phyloP scores from a whole-genome alignment of 441 rosid genomes.

The Metrosideros polymorpha region DNA sequence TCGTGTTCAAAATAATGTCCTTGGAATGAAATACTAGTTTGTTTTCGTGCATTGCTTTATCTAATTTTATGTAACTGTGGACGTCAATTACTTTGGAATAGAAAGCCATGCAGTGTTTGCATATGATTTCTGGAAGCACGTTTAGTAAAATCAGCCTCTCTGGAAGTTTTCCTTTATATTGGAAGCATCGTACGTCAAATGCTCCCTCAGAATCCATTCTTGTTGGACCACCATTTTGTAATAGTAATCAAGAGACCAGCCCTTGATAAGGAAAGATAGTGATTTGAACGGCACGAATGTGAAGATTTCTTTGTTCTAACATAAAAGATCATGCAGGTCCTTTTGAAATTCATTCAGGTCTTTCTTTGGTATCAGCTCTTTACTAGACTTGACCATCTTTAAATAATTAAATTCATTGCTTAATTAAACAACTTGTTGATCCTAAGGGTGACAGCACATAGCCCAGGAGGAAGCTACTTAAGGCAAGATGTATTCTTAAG shows the following conservation, averaged over 20 bases:
- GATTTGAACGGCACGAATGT: rapidly evolving
- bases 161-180: not conserved
- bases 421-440: not conserved
- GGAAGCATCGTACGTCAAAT: rapidly evolving
- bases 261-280: not conserved
- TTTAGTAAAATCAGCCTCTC: not conserved
- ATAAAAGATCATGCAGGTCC: not conserved
- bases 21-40: rapidly evolving
- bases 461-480: not conserved
- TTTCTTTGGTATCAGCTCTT: not conserved
- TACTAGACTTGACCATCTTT: not conserved
- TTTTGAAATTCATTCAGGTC: not conserved
- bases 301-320: not conserved
- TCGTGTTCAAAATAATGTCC: too few relatives aligned
- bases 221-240: not conserved
- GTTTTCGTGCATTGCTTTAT: not conserved
- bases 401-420: not conserved
- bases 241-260: not conserved
- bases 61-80: not conserved
- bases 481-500: not conserved
- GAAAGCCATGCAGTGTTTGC: not conserved
- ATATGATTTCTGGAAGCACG: not conserved
- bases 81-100: not conserved
- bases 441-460: not conserved
- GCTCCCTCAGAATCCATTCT: not conserved